Evolutionary conservation across 2,329 filamentous ascomycete species (phyloP).

Genomic region (Hypoxylon sp.): DNA sequence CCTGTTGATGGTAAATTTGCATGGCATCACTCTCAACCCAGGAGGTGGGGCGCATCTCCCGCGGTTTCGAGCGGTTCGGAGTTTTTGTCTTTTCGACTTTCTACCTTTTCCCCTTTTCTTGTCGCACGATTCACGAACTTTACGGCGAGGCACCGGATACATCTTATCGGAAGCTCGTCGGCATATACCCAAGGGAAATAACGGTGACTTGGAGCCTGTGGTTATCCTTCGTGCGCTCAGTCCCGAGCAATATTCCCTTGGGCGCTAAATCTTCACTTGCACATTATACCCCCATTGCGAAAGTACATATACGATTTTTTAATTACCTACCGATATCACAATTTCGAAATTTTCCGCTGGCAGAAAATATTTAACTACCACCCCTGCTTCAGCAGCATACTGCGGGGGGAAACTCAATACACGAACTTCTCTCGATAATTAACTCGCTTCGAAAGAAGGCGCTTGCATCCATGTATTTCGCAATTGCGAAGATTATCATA

Average conservation of each 20-base stretch:
- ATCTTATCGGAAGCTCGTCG: slow-evolving; percentile 25
- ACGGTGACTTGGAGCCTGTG: slow-evolving; percentile 40
- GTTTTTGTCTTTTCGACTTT: slow-evolving; percentile 38
- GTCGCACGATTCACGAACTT: slow-evolving; percentile 42
- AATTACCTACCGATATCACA: slow-evolving; percentile 29
- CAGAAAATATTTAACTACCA: slow-evolving; percentile 28
- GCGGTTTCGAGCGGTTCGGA: slow-evolving; percentile 40
- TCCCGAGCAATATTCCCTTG: slow-evolving; percentile 25
- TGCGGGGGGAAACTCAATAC: slow-evolving; percentile 18
- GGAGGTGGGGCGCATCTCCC: slow-evolving; percentile 37
- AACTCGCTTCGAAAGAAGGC: slow-evolving; percentile 6
- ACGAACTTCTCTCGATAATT: slow-evolving; percentile 17
- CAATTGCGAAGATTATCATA: slow-evolving; percentile 4
- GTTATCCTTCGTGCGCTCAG: slow-evolving; percentile 42
- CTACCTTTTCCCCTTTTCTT: slow-evolving; percentile 12
- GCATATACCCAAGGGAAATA: slow-evolving; percentile 25
- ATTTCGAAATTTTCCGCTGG: slow-evolving; percentile 38
- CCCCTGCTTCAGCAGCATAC: slow-evolving; percentile 39
- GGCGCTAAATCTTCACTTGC: slow-evolving; percentile 27
- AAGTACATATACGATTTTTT: slow-evolving; percentile 40
- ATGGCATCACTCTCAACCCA: slow-evolving; percentile 42
- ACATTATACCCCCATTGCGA: slow-evolving; percentile 39
- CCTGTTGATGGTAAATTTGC: slow-evolving; percentile 36
- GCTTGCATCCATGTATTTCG: slow-evolving; percentile 11
- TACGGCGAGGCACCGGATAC: slow-evolving; percentile 26